Conservation (phyloP, 305 asterid species). For the Fraxinus paxiana region DNA sequence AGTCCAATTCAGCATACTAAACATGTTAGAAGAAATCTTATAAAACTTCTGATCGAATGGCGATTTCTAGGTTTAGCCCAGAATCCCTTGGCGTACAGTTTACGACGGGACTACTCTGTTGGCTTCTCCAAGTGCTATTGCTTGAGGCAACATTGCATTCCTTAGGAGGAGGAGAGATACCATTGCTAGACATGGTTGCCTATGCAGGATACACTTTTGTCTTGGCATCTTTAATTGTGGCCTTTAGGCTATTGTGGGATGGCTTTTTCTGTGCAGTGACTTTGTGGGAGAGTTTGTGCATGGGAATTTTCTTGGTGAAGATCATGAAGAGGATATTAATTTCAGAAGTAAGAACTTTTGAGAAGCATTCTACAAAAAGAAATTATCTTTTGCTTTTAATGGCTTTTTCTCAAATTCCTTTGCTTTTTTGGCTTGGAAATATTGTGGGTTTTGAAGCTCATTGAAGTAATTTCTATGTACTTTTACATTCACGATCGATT, state of each 20-base stretch:
- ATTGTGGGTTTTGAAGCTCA: constrained; percentile 24
- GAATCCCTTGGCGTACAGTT: constrained; percentile 46
- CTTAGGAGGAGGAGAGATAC: constrained; percentile 46
- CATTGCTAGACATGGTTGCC: constrained; percentile 50
- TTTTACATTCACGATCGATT: not conserved
- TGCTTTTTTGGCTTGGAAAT: constrained; percentile 50
- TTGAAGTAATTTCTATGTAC: not conserved
- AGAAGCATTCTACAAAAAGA: constrained; percentile 37
- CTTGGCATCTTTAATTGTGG: constrained; percentile 33
- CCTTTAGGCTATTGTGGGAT: constrained; percentile 32
- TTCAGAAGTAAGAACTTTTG: constrained; percentile 41
- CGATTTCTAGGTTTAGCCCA: constrained; percentile 43
- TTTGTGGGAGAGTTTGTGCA: constrained; percentile 45
- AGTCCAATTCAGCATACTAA: not conserved
- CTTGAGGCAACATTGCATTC: constrained; percentile 42
- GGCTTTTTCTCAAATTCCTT: constrained; percentile 46
- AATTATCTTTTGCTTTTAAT: constrained; percentile 45
- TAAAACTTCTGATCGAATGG: not conserved
- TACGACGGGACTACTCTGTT: constrained; percentile 41
- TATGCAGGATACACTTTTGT: constrained; percentile 51
- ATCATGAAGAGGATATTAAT: constrained; percentile 50
- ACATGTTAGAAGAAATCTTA: not conserved
- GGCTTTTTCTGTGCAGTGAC: constrained; percentile 25
- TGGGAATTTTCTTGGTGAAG: constrained; percentile 57
- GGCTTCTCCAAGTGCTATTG: constrained; percentile 47